Evolutionary conservation across 352 stramenopile genomes (phyloP).

Genomic region (Phytophthora fragariaefolia): DNA sequence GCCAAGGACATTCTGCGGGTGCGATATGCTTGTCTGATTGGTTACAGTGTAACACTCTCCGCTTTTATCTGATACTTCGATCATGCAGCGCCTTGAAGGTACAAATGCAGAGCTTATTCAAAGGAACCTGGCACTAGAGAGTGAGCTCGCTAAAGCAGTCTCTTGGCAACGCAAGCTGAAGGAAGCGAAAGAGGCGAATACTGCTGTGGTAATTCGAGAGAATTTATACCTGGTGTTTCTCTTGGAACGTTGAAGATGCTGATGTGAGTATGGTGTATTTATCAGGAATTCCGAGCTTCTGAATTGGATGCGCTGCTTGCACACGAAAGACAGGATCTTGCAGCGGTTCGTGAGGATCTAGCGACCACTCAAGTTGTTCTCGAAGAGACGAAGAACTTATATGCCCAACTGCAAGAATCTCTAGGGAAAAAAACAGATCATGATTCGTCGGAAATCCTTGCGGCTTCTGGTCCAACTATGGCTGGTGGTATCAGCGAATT

Average conservation of each 20-base stretch:
- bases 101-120: constrained; percentile 61
- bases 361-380: constrained; percentile 43
- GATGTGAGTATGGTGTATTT: not conserved
- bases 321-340: constrained; percentile 42
- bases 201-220: constrained; percentile 50
- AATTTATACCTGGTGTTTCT: not conserved
- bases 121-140: constrained; percentile 64
- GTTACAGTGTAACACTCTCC: not conserved
- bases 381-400: constrained; percentile 46
- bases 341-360: constrained; percentile 32
- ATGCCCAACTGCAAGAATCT: constrained; percentile 62
- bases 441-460: too few species aligned
- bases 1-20: constrained; percentile 67
- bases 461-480: constrained; percentile 21
- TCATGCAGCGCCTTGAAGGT: constrained; percentile 57
- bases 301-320: constrained; percentile 56
- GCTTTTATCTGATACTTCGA: not conserved
- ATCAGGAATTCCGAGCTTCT: constrained; percentile 67
- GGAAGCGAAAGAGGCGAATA: constrained; percentile 73
- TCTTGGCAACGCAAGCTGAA: constrained; percentile 68
- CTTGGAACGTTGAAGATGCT: not conserved
- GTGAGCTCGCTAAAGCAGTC: constrained; percentile 49
- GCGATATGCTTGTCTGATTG: not conserved
- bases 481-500: constrained; percentile 59
- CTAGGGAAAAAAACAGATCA: not conserved